phyloP scores from a whole-genome alignment of 108 stramenopile genomes.

The Nitzschia sp. region DNA sequence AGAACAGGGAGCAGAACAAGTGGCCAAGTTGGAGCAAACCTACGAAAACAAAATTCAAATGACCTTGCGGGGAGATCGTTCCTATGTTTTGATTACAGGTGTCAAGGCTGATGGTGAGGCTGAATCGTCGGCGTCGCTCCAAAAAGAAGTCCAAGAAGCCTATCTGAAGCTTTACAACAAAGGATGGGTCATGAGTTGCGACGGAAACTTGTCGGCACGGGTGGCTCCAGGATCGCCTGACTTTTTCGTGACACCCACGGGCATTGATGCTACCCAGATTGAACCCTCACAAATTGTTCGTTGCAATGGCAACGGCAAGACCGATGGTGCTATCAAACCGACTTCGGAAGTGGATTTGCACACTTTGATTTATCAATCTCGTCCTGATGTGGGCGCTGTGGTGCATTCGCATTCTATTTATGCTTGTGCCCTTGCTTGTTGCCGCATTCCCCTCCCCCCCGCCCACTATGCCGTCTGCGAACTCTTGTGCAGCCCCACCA shows the following conservation, averaged over 20 bases:
- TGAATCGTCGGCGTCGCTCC: not conserved
- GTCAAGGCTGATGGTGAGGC: not conserved
- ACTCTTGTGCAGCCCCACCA: constrained; percentile 1
- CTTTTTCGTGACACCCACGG: constrained; percentile 28
- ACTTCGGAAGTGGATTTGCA: constrained; percentile 12
- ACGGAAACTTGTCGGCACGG: constrained; percentile 19
- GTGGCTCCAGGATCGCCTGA: not conserved
- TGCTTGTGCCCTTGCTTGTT: constrained; percentile 24
- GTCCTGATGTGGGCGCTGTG: constrained; percentile 28
- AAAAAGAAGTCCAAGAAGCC: constrained; percentile 15
- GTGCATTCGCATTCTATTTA: constrained; percentile 23
- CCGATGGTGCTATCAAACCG: constrained; percentile 8
- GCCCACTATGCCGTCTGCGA: constrained; percentile 28
- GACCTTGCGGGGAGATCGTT: constrained; percentile 30
- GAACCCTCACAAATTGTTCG: constrained; percentile 10
- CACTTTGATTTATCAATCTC: constrained; percentile 7
- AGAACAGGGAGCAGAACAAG: not conserved
- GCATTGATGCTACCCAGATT: constrained; percentile 2
- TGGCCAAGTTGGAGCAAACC: constrained; percentile 13
- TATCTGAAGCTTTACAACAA: constrained; percentile 13
- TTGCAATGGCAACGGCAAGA: constrained; percentile 12
- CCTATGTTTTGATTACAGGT: constrained; percentile 24
- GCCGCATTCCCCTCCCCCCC: constrained; percentile 24
- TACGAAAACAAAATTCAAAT: constrained; percentile 25
- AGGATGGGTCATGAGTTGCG: constrained; percentile 20